phyloP scores from a whole-genome alignment of 108 stramenopile species.

The Skeletonema marinoi region DNA sequence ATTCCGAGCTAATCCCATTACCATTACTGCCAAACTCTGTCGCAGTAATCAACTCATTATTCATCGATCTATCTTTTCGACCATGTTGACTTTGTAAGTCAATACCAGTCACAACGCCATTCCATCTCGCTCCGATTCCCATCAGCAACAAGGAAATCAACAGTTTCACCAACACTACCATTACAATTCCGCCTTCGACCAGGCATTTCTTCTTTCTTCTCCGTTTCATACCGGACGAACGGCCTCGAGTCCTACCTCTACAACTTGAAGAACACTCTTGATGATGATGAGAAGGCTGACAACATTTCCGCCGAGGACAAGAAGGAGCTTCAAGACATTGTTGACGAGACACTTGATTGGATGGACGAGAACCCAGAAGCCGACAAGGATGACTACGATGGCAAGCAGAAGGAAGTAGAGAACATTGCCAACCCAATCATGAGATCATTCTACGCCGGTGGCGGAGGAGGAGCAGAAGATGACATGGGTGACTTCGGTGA shows the following conservation, averaged over 20 bases:
- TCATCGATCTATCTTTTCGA: too few relatives aligned
- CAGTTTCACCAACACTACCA: too few relatives aligned
- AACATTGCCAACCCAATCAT: slow-evolving; percentile 77
- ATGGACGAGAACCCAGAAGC: slow-evolving; percentile 75
- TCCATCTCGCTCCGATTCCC: too few relatives aligned
- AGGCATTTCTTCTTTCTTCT: too few relatives aligned
- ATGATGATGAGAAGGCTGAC: slow-evolving; percentile 66
- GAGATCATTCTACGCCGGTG: slow-evolving; percentile 22
- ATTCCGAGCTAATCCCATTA: too few relatives aligned
- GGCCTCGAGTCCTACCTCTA: slow-evolving; percentile 95
- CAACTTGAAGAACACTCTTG: slow-evolving; percentile 92
- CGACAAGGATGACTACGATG: slow-evolving; percentile 66
- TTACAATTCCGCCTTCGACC: too few relatives aligned
- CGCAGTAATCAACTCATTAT: too few relatives aligned
- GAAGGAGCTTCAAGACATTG: slow-evolving; percentile 56
- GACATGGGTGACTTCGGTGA: slow-evolving; percentile 66
- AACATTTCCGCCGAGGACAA: slow-evolving; percentile 69
- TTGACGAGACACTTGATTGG: slow-evolving; percentile 77
- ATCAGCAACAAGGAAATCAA: too few relatives aligned
- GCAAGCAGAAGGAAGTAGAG: slow-evolving; percentile 80
- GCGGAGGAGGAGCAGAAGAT: slow-evolving; percentile 28
- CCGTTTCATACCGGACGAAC: too few relatives aligned
- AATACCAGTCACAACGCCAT: too few relatives aligned
- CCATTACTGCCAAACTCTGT: too few relatives aligned
- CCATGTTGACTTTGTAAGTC: too few relatives aligned